phyloP scores from a whole-genome alignment of 306 rosid genomes.

The Morella rubra region DNA sequence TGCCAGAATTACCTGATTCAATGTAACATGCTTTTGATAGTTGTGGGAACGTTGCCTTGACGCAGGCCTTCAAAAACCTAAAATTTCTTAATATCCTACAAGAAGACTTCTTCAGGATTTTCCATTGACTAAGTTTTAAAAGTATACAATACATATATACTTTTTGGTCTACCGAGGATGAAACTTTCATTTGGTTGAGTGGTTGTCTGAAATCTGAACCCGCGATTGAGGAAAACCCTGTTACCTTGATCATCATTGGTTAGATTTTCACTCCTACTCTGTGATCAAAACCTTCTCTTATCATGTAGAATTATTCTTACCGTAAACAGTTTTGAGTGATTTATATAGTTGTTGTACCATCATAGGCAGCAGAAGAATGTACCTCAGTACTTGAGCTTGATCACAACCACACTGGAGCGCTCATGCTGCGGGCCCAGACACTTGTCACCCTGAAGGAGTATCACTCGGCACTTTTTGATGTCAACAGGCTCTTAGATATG shows the following conservation, averaged over 20 bases:
- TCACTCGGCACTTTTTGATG: conserved; percentile 91
- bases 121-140: background rate
- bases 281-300: background rate
- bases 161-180: background rate
- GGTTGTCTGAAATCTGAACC: background rate
- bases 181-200: background rate
- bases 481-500: conserved; percentile 75
- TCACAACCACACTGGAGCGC: conserved; percentile 73
- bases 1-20: too few species aligned
- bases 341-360: conserved; percentile 23
- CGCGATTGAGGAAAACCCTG: background rate
- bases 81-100: too few species aligned
- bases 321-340: conserved; percentile 3
- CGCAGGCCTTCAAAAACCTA: too few species aligned
- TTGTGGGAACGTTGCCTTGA: too few species aligned
- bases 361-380: conserved; percentile 90
- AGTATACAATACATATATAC: background rate
- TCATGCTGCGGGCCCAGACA: conserved; percentile 87
- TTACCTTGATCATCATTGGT: conserved; percentile 1
- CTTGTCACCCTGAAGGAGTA: conserved; percentile 81
- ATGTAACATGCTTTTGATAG: background rate
- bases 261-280: background rate
- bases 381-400: conserved; percentile 91
- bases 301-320: background rate
- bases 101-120: background rate